Evolutionary conservation across 1,284 basidiomycete genomes (phyloP).

Genomic region (Coniferiporia weirii): DNA sequence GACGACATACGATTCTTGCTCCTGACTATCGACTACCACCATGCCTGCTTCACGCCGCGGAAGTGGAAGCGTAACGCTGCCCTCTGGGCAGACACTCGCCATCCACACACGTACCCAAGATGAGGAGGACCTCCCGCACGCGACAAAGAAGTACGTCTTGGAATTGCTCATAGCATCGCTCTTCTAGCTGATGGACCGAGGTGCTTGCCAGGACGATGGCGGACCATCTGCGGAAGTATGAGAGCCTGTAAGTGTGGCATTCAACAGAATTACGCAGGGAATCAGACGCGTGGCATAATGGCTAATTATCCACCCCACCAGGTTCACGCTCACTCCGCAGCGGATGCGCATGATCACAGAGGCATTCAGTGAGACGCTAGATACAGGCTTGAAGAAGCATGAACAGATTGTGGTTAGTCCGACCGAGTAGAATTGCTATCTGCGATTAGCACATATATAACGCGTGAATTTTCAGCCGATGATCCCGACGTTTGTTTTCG

Average conservation of each 20-base stretch:
- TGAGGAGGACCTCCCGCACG: conserved; percentile 80
- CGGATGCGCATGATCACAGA: conserved; percentile 97
- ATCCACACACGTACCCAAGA: conserved; percentile 75
- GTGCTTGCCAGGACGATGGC: conserved; percentile 64
- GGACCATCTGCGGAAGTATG: conserved; percentile 85
- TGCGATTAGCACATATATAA: conserved; percentile 10
- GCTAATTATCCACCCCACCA: conserved; percentile 25
- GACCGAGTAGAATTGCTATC: conserved; percentile 2
- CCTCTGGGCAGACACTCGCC: conserved; percentile 70
- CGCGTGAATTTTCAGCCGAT: conserved; percentile 57
- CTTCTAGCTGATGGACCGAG: conserved; percentile 8
- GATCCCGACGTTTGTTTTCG: conserved; percentile 97
- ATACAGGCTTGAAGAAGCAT: conserved; percentile 78
- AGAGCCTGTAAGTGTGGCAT: conserved; percentile 57
- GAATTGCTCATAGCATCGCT: background rate
- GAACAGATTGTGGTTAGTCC: conserved; percentile 84
- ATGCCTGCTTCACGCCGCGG: conserved; percentile 70
- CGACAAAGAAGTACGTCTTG: conserved; percentile 70
- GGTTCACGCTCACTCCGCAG: conserved; percentile 85
- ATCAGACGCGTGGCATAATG: background rate
- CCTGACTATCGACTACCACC: conserved; percentile 14
- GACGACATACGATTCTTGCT: background rate
- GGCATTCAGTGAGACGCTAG: conserved; percentile 90
- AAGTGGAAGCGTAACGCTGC: conserved; percentile 66
- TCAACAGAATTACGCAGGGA: background rate